Conservation (phyloP, 1,139 yeast genomes). For the Sugiyamaella pinicola region DNA sequence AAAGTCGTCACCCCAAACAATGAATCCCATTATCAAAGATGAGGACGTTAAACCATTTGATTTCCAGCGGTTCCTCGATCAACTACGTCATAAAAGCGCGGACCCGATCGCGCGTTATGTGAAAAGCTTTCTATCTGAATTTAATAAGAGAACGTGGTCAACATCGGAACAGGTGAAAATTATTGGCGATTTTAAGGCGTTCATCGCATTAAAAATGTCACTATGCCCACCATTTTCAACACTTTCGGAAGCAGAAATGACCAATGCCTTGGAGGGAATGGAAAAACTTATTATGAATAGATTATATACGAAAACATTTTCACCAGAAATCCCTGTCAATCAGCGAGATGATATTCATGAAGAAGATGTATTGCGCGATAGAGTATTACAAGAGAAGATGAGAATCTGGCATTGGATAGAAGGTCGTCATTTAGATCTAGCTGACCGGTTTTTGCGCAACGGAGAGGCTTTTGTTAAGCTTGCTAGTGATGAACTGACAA, state of each 20-base stretch:
- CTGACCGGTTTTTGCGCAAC: slow-evolving; percentile 47
- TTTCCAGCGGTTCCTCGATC: slow-evolving; percentile 75
- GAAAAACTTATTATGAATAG: slow-evolving; percentile 93
- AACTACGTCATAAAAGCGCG: slow-evolving; percentile 72
- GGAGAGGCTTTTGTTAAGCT: slow-evolving; percentile 65
- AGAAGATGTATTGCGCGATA: slow-evolving; percentile 67
- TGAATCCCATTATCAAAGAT: slow-evolving; percentile 21
- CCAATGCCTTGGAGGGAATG: slow-evolving; percentile 84
- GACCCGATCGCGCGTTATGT: slow-evolving; percentile 89
- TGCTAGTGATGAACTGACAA: slow-evolving; percentile 68
- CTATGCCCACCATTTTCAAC: slow-evolving; percentile 73
- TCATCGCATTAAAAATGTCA: slow-evolving; percentile 67
- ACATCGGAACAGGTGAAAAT: slow-evolving; percentile 77
- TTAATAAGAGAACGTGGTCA: slow-evolving; percentile 70
- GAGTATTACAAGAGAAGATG: slow-evolving; percentile 56
- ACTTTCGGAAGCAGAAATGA: slow-evolving; percentile 61
- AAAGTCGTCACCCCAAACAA: background rate
- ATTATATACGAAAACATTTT: slow-evolving; percentile 72
- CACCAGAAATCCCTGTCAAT: slow-evolving; percentile 65
- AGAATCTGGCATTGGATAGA: slow-evolving; percentile 73
- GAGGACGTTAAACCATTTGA: slow-evolving; percentile 57
- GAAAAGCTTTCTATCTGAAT: slow-evolving; percentile 73
- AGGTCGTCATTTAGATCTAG: slow-evolving; percentile 79
- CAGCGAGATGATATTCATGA: slow-evolving; percentile 54
- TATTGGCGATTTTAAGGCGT: slow-evolving; percentile 62